A percentile compares a stretch with the other conserved stretches of the same genome.
phyloP scores from a whole-genome alignment of 2,329 filamentous ascomycete species.

The Mollisia scopiformis region DNA sequence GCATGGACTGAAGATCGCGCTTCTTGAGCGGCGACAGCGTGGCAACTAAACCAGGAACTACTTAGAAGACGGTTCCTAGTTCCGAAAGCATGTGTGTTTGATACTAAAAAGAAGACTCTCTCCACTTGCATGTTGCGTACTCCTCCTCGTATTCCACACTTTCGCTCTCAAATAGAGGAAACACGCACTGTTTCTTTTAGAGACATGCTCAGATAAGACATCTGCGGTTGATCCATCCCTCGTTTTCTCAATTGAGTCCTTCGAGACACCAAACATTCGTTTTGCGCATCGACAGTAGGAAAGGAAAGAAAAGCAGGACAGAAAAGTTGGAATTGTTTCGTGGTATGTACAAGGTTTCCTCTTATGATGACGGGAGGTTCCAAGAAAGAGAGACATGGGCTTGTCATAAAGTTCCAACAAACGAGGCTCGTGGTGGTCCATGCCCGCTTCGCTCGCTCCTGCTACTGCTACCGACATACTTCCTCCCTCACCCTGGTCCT shows the following conservation, averaged over 20 bases:
- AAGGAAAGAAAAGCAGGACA: not conserved
- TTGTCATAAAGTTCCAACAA: not conserved
- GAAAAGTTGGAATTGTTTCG: not conserved
- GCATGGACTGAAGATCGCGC: not conserved
- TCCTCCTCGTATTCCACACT: not conserved
- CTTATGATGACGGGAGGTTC: not conserved
- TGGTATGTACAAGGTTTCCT: conserved; percentile 1
- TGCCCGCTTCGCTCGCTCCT: not conserved
- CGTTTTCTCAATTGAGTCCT: not conserved
- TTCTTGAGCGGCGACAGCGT: not conserved
- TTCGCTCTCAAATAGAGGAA: not conserved
- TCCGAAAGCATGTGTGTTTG: not conserved
- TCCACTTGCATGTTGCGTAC: not conserved
- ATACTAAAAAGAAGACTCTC: not conserved
- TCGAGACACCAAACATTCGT: not conserved
- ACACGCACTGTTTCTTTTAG: not conserved
- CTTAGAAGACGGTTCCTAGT: not conserved
- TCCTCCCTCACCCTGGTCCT: not conserved
- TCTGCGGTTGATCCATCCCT: not conserved
- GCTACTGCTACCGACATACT: not conserved
- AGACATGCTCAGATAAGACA: not conserved
- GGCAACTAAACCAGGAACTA: not conserved
- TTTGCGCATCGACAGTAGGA: no score
- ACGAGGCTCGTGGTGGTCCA: not conserved
- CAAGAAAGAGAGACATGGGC: not conserved